A percentile compares a stretch with the other conserved stretches of the same genome.
Evolutionary conservation across 148 eudicot genomes (phyloP).

Genomic region (Heliosperma pusillum): DNA sequence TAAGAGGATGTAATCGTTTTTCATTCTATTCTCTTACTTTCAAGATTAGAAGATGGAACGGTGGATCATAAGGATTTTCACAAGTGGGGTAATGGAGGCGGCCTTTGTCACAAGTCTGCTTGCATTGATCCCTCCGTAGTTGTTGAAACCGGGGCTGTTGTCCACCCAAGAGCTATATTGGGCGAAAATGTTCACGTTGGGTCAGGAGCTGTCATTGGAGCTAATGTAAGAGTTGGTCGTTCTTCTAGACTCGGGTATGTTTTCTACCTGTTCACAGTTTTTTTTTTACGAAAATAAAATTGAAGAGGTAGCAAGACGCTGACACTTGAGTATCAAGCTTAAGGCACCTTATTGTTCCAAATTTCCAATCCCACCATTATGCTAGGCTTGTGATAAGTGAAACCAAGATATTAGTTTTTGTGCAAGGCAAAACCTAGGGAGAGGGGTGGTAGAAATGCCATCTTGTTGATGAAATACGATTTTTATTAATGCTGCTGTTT

Average conservation of each 20-base stretch:
- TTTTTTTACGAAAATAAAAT: neutral
- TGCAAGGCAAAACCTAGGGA: neutral
- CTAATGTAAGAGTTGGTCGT: conserved; percentile 63
- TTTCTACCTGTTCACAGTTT: neutral
- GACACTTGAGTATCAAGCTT: neutral
- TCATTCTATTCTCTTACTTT: conserved; percentile 21
- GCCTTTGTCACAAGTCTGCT: conserved; percentile 59
- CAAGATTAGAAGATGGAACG: conserved; percentile 40
- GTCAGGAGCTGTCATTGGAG: conserved; percentile 80
- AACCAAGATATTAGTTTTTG: neutral
- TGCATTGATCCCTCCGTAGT: conserved; percentile 57
- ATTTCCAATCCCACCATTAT: neutral
- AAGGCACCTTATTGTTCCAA: neutral
- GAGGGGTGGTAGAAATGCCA: neutral
- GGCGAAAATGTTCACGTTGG: conserved; percentile 68
- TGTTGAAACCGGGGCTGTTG: conserved; percentile 74
- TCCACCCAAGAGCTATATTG: conserved; percentile 60
- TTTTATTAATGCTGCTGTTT: no score
- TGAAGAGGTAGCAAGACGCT: neutral
- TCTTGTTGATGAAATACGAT: no score
- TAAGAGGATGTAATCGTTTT: neutral
- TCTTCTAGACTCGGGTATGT: conserved; percentile 79
- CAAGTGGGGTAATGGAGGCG: conserved; percentile 87
- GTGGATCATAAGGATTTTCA: conserved; percentile 38
- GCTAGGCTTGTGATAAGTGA: neutral